Evolutionary conservation across 352 stramenopile species (phyloP).

Genomic region (Phytophthora sp.): DNA sequence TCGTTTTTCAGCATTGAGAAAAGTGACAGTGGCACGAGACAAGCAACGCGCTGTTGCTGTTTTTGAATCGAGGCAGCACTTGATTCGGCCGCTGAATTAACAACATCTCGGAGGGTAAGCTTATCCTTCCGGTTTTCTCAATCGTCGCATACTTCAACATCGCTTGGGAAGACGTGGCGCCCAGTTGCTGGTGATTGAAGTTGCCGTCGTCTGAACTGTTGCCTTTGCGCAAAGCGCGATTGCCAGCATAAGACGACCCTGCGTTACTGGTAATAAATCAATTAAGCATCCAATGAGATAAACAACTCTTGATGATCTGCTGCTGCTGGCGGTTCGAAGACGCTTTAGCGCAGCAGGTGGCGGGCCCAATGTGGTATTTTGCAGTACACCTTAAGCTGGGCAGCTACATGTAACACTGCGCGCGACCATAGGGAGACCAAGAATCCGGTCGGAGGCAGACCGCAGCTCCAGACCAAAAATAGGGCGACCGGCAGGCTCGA

Average conservation of each 20-base stretch:
- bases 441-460: conserved; percentile 37
- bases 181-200: conserved; percentile 24
- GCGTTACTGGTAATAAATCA: conserved; percentile 17
- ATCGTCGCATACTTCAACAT: conserved; percentile 25
- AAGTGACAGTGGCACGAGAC: conserved; percentile 7
- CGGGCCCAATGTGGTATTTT: background rate
- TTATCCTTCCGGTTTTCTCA: conserved; percentile 29
- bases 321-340: conserved; percentile 2
- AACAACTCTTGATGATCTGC: conserved; percentile 31
- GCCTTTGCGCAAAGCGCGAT: conserved; percentile 18
- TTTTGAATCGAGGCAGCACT: background rate
- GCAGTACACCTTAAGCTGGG: background rate
- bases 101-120: conserved; percentile 10
- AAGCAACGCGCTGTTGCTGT: background rate
- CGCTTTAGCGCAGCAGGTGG: background rate
- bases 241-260: conserved; percentile 21
- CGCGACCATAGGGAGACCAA: conserved; percentile 25
- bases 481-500: conserved; percentile 17
- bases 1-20: conserved; percentile 6
- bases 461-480: conserved; percentile 22
- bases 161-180: conserved; percentile 22
- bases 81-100: conserved; percentile 13
- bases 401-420: background rate
- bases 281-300: conserved; percentile 6
- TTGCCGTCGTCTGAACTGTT: conserved; percentile 20